Evolutionary conservation across 108 stramenopile species (phyloP).

Genomic region (Skeletonema grethae): DNA sequence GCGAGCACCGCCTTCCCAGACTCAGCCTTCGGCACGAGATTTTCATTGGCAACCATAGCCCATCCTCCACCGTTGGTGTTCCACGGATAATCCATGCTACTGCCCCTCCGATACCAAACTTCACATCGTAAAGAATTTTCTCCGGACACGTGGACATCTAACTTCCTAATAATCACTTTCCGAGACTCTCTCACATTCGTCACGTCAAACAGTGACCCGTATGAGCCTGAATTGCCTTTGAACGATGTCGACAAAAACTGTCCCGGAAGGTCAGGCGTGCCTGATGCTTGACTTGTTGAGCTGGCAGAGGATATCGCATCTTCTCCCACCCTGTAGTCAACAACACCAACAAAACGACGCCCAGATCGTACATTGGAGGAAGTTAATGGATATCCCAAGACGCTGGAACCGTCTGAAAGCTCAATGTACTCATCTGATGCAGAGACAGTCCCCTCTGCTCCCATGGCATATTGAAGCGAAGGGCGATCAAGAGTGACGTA

Average conservation of each 20-base stretch:
- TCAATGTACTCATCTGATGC: slow-evolving; percentile 9
- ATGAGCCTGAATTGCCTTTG: neutral
- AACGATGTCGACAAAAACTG: neutral
- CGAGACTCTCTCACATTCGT: neutral
- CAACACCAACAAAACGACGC: neutral
- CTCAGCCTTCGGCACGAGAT: neutral
- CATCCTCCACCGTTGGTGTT: slow-evolving; percentile 1
- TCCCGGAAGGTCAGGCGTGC: neutral
- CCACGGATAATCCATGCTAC: neutral
- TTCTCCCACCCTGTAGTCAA: neutral
- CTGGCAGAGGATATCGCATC: neutral
- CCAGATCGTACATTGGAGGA: neutral
- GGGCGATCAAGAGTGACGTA: slow-evolving; percentile 10
- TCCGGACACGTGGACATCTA: neutral
- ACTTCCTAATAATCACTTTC: neutral
- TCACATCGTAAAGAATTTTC: neutral
- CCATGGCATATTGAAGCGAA: neutral
- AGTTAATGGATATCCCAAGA: neutral
- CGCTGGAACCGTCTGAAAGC: slow-evolving; percentile 5
- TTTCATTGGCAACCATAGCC: neutral
- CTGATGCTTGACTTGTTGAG: neutral
- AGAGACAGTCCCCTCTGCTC: slow-evolving; percentile 4
- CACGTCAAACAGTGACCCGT: neutral
- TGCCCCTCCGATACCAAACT: neutral
- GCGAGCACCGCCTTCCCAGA: neutral